Evolutionary conservation across 2,329 filamentous ascomycete genomes (phyloP), one percentile per base, ranked within the genome.

Genomic region (Colletotrichum higginsianum): DNA sequence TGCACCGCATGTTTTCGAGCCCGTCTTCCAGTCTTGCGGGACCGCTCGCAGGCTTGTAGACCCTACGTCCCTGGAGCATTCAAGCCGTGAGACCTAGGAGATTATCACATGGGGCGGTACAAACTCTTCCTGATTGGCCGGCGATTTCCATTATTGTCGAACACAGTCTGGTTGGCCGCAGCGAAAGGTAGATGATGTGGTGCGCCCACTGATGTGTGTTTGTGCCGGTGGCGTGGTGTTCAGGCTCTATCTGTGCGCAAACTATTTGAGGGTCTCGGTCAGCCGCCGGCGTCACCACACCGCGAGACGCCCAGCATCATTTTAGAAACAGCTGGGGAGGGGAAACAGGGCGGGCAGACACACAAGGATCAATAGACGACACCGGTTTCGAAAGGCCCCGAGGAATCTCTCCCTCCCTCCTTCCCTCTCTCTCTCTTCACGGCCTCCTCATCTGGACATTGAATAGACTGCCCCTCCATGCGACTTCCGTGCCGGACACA

Each of bases 191-290:
- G 53, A 69, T 60, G 52, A 30, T 56, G 12, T 30, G 49, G 26
- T 13, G 49, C 47, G 6, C 13, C 47, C 4, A 50, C 11, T 49
- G 26, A 13, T 12, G n/a, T 18, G 4, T 15, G 50, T 35, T 35
- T 35, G n/a, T 46, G 52, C 26, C 16, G 46, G 65, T 58, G 53
- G 13, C 30, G 12, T 16, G 23, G 47, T 38, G 30, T 52, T 35
- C 53, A 18, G 12, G 23, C 21, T 2, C 38, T n/a, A 40, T 60
- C 67, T 47, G 67, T 69, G 67, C 67, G 67, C 53, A 40, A 35
- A n/a, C 55, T 60, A 69, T 66, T 60, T 40, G 53, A 60, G 53
- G 61, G 23, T 46, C 42, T 16, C 46, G 57, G 42, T 56, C 30
- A 16, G 46, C 47, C 35, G 42, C 26, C 35, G 44, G 57, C 64